Evolutionary conservation across 345 rosid species (phyloP), one percentile per base, ranked within the genome.

Genomic region (Gossypium ekmanianum): DNA sequence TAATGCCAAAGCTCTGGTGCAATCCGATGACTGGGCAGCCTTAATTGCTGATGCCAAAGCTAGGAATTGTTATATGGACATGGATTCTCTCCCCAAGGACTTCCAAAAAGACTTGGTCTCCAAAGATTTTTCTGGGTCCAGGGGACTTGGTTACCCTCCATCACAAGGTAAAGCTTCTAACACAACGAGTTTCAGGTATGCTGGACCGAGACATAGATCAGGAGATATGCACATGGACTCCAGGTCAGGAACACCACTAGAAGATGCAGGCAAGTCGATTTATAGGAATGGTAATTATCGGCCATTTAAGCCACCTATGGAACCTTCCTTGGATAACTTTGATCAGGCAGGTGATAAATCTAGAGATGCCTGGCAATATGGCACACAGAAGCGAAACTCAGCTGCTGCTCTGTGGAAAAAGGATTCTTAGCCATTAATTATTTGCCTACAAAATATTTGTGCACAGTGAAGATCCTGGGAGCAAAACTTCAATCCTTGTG

Each of bases 21-120:
- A 88, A 71, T 91, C 91, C 67, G 99, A 95, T 39, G 99, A 95
- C 75, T 95, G 99, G 99, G 94, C 94, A 76, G 92, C 96, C 77
- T 71, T 95, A 66, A 87, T 95, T 79, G 58, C 85, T 8, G 99
- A 95, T 85, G 97, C 99, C 27, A 92, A 82, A 86, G 86, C 84
- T 41, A 93, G 99, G 84, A 90, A 84, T 50, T 95, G 99, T 83
- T 91, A 88, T 77, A 88, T 89, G 94, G 93, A 91, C 84, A 91
- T 90, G 98, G 97, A 90, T 39, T 84, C 98, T 55, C 82, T 95
- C 9, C 99, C 99, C 59, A 87, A 86, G 75, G 97, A 95, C 48
- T 88, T 95, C 44, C 80, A 80, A 51, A 84, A 78, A 24, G 77
- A 74, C 52, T 54, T 65, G 17, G 20, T 4, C 64, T 17, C 72